Conservation (phyloP, 2,329 filamentous ascomycete species). For the Aspergillus neotritici region DNA sequence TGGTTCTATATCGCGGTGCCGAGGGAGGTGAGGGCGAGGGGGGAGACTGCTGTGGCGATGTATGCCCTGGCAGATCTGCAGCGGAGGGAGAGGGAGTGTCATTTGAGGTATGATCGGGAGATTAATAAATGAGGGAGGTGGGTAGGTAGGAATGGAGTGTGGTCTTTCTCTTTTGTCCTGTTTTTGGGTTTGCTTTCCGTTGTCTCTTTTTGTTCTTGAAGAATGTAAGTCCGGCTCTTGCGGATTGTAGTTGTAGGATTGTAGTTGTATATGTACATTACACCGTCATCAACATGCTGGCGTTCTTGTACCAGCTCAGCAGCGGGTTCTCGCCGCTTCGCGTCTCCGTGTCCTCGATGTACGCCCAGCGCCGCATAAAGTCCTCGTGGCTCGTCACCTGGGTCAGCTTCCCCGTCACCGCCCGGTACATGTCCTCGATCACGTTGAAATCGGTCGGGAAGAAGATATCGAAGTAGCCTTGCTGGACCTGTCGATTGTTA, state of each 20-base stretch:
- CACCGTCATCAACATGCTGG: constrained; percentile 83
- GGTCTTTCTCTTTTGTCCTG: too few relatives aligned
- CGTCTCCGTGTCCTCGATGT: constrained; percentile 82
- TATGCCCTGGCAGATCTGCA: too few relatives aligned
- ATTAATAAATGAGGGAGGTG: too few relatives aligned
- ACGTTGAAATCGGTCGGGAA: constrained; percentile 94
- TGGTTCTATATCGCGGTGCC: too few relatives aligned
- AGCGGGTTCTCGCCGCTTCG: constrained; percentile 89
- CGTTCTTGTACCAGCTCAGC: constrained; percentile 90
- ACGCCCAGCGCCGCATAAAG: constrained; percentile 85
- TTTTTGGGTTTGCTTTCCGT: too few relatives aligned
- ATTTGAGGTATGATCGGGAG: too few relatives aligned
- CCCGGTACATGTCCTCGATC: constrained; percentile 85
- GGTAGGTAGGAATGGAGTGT: too few relatives aligned
- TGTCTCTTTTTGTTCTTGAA: too few relatives aligned
- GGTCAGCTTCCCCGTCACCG: constrained; percentile 86
- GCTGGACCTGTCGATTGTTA: constrained; percentile 63
- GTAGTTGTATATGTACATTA: constrained; percentile 31
- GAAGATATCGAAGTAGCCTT: constrained; percentile 98
- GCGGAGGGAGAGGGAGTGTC: too few relatives aligned
- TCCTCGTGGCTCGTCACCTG: constrained; percentile 80
- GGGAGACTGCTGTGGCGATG: too few relatives aligned
- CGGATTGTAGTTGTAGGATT: constrained; percentile 2
- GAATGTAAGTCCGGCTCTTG: too few relatives aligned
- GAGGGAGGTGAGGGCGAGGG: too few relatives aligned